Evolutionary conservation across 2,329 filamentous ascomycete genomes (phyloP).

Genomic region (Ramularia collo-cygni): DNA sequence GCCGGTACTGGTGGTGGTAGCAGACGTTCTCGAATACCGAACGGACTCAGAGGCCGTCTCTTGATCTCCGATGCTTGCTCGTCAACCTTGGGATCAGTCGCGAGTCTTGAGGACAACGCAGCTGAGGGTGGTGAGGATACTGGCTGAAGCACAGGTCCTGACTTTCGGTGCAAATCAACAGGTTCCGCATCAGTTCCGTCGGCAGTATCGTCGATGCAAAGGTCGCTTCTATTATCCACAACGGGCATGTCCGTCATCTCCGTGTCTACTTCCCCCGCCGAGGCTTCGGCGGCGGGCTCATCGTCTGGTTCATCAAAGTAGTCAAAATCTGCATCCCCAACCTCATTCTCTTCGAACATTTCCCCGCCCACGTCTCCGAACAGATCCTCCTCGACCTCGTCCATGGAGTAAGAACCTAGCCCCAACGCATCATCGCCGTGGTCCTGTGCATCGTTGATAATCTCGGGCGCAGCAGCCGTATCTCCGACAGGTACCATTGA

Average conservation of each 20-base stretch:
- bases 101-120: too few relatives aligned
- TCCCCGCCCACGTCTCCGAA: slow-evolving; percentile 54
- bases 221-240: too few relatives aligned
- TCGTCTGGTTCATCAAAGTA: slow-evolving; percentile 65
- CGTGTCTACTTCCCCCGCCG: neutral
- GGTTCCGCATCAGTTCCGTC: too few relatives aligned
- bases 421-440: too few relatives aligned
- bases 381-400: slow-evolving; percentile 50
- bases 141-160: too few relatives aligned
- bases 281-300: slow-evolving; percentile 3
- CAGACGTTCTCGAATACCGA: slow-evolving; percentile 40
- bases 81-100: neutral
- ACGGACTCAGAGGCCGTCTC: slow-evolving; percentile 32
- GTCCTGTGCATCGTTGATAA: slow-evolving; percentile 1
- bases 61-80: slow-evolving; percentile 6
- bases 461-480: slow-evolving; percentile 1
- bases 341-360: slow-evolving; percentile 17
- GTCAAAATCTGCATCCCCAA: slow-evolving; percentile 72
- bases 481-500: neutral
- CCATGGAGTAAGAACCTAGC: too few relatives aligned
- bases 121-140: too few relatives aligned
- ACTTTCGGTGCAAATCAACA: too few relatives aligned
- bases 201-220: too few relatives aligned
- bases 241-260: neutral
- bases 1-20: slow-evolving; percentile 36